These are phyloP conservation scores for Globisporangium irregulare DNA, from an alignment of 352 stramenopile genomes.

Conservation along the genomic window DNA sequence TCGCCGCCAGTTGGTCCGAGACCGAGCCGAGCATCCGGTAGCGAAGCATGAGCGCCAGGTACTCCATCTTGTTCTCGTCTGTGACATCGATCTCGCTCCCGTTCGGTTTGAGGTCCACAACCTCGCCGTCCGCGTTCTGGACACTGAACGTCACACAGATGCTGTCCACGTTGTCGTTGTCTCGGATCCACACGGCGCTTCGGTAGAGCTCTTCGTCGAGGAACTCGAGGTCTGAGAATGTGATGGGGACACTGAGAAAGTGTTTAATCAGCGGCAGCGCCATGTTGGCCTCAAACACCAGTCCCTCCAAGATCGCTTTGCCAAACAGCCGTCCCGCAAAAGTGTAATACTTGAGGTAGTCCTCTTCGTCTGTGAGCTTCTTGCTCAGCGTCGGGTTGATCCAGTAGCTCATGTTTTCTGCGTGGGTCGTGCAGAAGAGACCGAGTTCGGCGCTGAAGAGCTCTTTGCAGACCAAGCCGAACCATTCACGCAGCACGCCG, in stretches of 20 bases:
- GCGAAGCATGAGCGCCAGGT: constrained; percentile 92
- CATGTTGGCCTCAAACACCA: constrained; percentile 97
- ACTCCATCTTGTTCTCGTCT: constrained; percentile 93
- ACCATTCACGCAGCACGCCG: constrained; percentile 82
- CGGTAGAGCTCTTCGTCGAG: constrained; percentile 78
- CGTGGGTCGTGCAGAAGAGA: constrained; percentile 70
- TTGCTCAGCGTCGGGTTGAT: constrained; percentile 57
- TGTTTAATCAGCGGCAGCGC: constrained; percentile 86
- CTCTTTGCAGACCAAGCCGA: constrained; percentile 64
- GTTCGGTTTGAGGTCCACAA: constrained; percentile 90
- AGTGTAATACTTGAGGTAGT: constrained; percentile 93
- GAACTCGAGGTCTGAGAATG: constrained; percentile 83
- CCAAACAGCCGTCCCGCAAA: constrained; percentile 95
- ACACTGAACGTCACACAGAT: constrained; percentile 79
- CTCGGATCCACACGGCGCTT: constrained; percentile 69
- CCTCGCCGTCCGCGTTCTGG: constrained; percentile 58
- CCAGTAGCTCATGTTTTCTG: constrained; percentile 81
- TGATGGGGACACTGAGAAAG: constrained; percentile 79
- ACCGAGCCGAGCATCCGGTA: constrained; percentile 93
- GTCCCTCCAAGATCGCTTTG: constrained; percentile 96
- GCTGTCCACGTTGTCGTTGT: constrained; percentile 66
- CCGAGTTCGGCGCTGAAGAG: constrained; percentile 71
- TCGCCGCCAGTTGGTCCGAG: constrained; percentile 82
- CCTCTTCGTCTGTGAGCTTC: constrained; percentile 22
- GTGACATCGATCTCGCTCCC: constrained; percentile 92